Base-by-base conservation (phyloP, 139 green algal species). In the Chlamydomonas schloesseri region DNA sequence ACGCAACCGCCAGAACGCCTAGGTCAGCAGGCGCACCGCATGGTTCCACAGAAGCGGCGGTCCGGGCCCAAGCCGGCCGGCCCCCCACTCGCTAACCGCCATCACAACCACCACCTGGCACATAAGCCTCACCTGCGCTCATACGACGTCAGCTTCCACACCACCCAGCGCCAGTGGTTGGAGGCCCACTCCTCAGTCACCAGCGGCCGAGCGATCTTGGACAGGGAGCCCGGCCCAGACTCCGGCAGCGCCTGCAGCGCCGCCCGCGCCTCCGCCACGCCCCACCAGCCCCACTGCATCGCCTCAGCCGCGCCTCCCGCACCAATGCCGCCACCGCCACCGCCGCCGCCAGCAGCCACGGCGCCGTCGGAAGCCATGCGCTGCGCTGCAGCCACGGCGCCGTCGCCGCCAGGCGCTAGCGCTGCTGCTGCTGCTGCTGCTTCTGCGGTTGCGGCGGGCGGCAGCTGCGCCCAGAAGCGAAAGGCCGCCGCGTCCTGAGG, bases 121-220 rank as follows among this genome's bases (percentile, higher is more conserved):
- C 60, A 91, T 86, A 31, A 91, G 36, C 37, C n/a, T 86, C 73
- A 24, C 73, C 80, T 24, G 69, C 88, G 6, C 88, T 95, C 91
- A 65, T 93, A 91, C 2, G 81, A 67, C 42, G 94, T 92, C 65
- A 96, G 90, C 89, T 97, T 97, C 93, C 94, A 97, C n/a, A 97
- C 88, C 55, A 94, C 82, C 94, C 92, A 96, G 10, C 87, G 90
- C 77, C 85, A 95, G 68, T 95, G 90, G 82, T 97, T 97, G 31
- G 31, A 31, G 20, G 93, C 89, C 94, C 94, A 97, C 6, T 84
- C 92, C 1, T 75, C 57, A 0, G 85, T 90, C 20, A 88, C 92
- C 26, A 70, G 79, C 13, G 64, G 64, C 2, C 78, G 78, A 10
- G 46, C 64, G 29, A 64, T 75, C 9, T 8, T 23, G 17, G 64